Conservation (phyloP, 768 basidiomycete genomes). For the Suillus plorans region DNA sequence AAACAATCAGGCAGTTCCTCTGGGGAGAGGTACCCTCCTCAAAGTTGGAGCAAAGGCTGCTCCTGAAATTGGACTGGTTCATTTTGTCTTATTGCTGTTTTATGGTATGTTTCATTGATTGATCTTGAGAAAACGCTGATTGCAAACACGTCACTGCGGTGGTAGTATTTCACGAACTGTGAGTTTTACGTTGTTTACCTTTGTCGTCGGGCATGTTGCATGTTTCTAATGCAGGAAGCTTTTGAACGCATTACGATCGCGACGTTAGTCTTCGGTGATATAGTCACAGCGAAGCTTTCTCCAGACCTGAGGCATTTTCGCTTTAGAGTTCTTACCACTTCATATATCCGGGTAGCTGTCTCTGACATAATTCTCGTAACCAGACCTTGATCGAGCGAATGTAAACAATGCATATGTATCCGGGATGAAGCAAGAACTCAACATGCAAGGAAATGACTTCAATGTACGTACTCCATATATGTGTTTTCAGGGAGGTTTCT, state of each 20-base stretch:
- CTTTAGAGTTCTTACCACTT: background rate
- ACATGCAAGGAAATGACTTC: slow-evolving; percentile 63
- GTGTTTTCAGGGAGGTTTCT: background rate
- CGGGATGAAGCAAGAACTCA: slow-evolving; percentile 72
- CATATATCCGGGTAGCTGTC: background rate
- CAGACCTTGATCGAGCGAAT: slow-evolving; percentile 69
- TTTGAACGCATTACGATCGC: background rate
- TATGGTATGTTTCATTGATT: slow-evolving; percentile 42
- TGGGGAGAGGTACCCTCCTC: slow-evolving; percentile 40
- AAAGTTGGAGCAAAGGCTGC: slow-evolving; percentile 47
- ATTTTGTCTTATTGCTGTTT: slow-evolving; percentile 72
- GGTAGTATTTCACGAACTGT: slow-evolving; percentile 69
- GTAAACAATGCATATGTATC: slow-evolving; percentile 76
- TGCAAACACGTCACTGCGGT: slow-evolving; percentile 11
- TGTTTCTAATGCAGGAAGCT: background rate
- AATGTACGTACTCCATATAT: slow-evolving; percentile 39
- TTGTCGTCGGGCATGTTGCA: background rate
- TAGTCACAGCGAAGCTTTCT: background rate
- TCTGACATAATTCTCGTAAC: slow-evolving; percentile 9
- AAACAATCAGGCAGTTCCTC: slow-evolving; percentile 24
- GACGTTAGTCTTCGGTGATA: too few species aligned
- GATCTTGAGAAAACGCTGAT: slow-evolving; percentile 7
- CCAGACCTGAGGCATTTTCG: background rate
- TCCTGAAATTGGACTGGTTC: slow-evolving; percentile 66
- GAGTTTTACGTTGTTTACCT: slow-evolving; percentile 14